Base-by-base conservation (phyloP, 306 rosid species). In the Calophaca sinica region DNA sequence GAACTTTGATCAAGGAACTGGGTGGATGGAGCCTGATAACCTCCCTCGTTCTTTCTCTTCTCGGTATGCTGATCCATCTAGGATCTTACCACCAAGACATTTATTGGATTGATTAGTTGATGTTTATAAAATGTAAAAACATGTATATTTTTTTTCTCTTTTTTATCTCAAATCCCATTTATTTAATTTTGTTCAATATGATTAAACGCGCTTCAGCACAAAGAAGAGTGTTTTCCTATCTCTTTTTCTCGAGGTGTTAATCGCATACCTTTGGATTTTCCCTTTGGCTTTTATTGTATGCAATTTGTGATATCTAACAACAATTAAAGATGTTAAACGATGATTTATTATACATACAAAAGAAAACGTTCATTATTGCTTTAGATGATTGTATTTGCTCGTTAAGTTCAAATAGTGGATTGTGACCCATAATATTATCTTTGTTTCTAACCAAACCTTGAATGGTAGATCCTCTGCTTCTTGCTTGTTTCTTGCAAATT, bases 31-130 rank as follows among this genome's bases (percentile, higher is more conserved):
- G 28, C 84, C 86, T 0, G 93, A 90, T 72, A 84, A 84, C 20
- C 71, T 82, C 2, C 57, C 80, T 46, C 85, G 90, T 28, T 84
- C 89, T 45, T 90, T 90, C 88, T 84, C 90, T 3, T 81, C 88
- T 73, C 64, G 88, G 20, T 90, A 73, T 68, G 91, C 93, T 64
- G 80, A 86, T 51, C 90, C 96, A 9, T 87, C 90, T 3, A 82
- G 82, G 66, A 66, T 88, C 81, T 77, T 83, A 7, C 68, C 75
- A 10, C 84, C 74, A 1, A 62, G 50, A 26, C 76, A 72, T 9
- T 77, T 82, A 0, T 15, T 87, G 49, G 89, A 87, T 81, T 79
- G 32, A 75, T 71, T 71, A 20, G 32, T 58, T 12, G 36, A 3
- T 33, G 13, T 44, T 33, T 48, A 9, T n/a, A 13, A 15, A 41